phyloP scores from a whole-genome alignment of 2,329 filamentous ascomycete species.

The Diaporthe velutina region DNA sequence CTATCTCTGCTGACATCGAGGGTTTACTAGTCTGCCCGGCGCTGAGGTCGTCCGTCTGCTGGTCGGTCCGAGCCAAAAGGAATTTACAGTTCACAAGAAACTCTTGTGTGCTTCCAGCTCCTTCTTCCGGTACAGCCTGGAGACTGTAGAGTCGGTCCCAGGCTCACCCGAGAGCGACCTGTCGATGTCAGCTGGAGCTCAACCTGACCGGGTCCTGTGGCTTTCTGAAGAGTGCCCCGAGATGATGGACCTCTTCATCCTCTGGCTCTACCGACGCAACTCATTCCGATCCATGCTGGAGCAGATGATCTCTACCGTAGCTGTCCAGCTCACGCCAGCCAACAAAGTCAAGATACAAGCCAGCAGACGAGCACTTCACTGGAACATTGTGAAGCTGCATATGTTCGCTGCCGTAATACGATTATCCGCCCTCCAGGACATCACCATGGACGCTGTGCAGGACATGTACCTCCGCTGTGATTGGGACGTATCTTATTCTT shows the following conservation, averaged over 20 bases:
- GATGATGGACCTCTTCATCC: constrained; percentile 66
- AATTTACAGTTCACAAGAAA: constrained; percentile 58
- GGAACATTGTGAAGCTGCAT: constrained; percentile 68
- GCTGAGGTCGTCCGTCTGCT: constrained; percentile 51
- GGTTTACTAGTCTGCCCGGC: constrained; percentile 34
- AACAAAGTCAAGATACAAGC: constrained; percentile 44
- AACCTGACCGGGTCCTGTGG: constrained; percentile 46
- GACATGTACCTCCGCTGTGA: constrained; percentile 70
- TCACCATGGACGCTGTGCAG: constrained; percentile 70
- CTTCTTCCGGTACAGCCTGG: constrained; percentile 62
- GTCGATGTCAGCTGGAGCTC: constrained; percentile 47
- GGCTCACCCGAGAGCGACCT: constrained; percentile 33
- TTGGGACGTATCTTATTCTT: constrained; percentile 67
- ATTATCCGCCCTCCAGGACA: constrained; percentile 65
- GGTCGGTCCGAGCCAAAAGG: constrained; percentile 56
- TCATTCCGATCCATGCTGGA: constrained; percentile 60
- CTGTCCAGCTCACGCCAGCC: constrained; percentile 40
- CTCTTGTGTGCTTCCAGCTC: constrained; percentile 60
- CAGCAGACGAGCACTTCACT: constrained; percentile 60
- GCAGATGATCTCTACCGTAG: constrained; percentile 50
- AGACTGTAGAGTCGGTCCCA: constrained; percentile 49
- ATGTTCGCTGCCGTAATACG: constrained; percentile 67
- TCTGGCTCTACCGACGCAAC: constrained; percentile 63
- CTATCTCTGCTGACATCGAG: constrained; percentile 22
- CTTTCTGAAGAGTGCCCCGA: constrained; percentile 61